phyloP scores from a whole-genome alignment of 176 grass and related monocot species.

The Leersia perrieri region DNA sequence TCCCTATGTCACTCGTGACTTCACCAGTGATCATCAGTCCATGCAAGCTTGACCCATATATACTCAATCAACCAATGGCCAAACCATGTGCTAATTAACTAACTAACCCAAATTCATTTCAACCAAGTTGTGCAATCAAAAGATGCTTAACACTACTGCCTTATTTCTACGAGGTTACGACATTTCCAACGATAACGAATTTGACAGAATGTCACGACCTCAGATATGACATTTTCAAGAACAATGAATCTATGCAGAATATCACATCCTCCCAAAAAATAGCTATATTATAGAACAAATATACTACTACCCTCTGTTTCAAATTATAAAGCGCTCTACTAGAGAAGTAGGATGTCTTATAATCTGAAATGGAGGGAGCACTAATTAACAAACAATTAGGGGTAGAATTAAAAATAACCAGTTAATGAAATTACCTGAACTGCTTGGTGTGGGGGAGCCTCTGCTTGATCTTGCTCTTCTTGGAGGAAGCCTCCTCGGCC shows the following conservation, averaged over 20 bases:
- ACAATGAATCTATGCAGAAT: too few species aligned
- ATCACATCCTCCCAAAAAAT: too few species aligned
- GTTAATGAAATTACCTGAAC: slow-evolving; percentile 51
- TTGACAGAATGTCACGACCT: too few species aligned
- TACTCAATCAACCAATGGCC: background rate
- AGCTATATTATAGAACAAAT: too few species aligned
- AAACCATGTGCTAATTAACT: background rate
- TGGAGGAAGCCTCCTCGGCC: slow-evolving; percentile 29
- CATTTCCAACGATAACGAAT: too few species aligned
- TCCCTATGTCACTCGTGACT: background rate
- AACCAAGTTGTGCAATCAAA: background rate
- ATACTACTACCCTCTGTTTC: too few species aligned
- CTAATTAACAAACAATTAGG: background rate
- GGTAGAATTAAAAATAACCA: background rate
- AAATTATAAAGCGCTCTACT: too few species aligned
- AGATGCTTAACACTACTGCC: too few species aligned
- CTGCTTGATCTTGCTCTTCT: slow-evolving; percentile 72
- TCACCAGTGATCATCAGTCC: background rate
- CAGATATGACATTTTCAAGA: too few species aligned
- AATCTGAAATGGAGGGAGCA: too few species aligned
- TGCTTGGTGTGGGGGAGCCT: slow-evolving; percentile 76
- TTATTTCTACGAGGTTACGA: too few species aligned
- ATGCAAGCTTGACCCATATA: slow-evolving; percentile 12
- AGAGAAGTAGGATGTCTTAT: too few species aligned
- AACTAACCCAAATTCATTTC: background rate